Base-by-base conservation (phyloP, 192 early-diverging fungal species). In the Globomyces pollinis-pini region DNA sequence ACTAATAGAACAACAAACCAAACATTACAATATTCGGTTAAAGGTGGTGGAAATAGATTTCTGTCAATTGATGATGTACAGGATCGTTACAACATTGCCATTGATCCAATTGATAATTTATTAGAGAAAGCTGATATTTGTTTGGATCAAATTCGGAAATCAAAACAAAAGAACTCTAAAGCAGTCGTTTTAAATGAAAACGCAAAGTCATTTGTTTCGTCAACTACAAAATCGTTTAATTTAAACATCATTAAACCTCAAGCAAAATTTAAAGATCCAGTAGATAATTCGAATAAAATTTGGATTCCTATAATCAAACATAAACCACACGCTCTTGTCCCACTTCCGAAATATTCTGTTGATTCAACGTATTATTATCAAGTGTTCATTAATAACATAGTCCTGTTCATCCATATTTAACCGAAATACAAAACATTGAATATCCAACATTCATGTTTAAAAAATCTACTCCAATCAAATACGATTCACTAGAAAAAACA, bases 281-380 rank as follows among this genome's bases (percentile, higher is more conserved):
- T 96, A 12, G 94, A 99, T 67, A 99, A 99, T 57, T 87, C 87
- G 0, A 64, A 75, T 30, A 68, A 79, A 31, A 91, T 89, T 13
- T 94, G 88, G 69, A 75, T 84, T 18, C 77, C 84, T 59, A 94
- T 90, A 60, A 81, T 99, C 58, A 74, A 60, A 11, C 51, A 72
- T 9, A 99, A 99, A 67, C 85, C 85, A 38, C 83, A 98, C 59
- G 91, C 94, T 0, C 62, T 61, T 15, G 80, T 83, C 3, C 88
- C 92, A 8, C 75, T 96, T 50, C 44, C 16, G 4, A 47, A n/a
- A 20, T 47, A 5, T 47, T 24, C 3, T 24, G 36, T 45, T 79
- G 68, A 71, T 68, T 11, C 35, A 55, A 18, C 42, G 33, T 6
- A 3, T 23, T 26, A 6, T 21, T 41, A 15, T 18, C n/a, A 21